Evolutionary conservation across 768 basidiomycete species (phyloP).

Genomic region (Boletus rubescentipes): DNA sequence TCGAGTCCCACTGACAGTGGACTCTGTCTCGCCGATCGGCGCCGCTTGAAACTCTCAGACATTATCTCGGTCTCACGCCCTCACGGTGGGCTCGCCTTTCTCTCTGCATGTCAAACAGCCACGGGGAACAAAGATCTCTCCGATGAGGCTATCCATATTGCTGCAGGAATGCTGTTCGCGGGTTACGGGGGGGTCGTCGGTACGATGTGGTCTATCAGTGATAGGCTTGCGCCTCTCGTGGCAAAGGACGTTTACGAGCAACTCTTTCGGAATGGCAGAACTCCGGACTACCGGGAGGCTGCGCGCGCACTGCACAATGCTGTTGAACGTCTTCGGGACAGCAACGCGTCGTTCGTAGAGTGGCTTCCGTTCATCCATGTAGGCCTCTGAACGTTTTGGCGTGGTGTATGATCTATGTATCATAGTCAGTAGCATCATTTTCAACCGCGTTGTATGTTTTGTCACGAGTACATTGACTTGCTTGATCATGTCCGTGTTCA

Average conservation of each 20-base stretch:
- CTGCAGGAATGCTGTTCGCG: no score
- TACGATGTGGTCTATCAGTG: conserved; percentile 44
- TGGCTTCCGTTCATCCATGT: conserved; percentile 13
- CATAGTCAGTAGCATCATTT: not conserved
- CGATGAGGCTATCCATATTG: not conserved
- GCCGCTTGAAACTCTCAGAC: not conserved
- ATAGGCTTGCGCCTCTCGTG: conserved; percentile 37
- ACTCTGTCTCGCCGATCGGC: not conserved
- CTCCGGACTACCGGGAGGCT: not conserved
- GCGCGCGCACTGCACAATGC: not conserved
- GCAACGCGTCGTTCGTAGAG: not conserved
- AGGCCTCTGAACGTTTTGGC: not conserved
- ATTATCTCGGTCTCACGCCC: not conserved
- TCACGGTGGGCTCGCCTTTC: not conserved
- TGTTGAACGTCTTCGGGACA: conserved; percentile 1
- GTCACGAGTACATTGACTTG: not conserved
- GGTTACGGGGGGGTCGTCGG: no score
- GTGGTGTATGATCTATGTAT: no score
- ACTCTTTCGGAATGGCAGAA: not conserved
- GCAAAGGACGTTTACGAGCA: conserved; percentile 34
- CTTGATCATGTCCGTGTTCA: no score
- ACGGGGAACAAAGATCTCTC: not conserved
- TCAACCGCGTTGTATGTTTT: not conserved
- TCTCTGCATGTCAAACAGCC: not conserved
- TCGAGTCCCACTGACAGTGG: not conserved